Conservation (phyloP, 352 stramenopile genomes). For the Phytophthora cryptogea region DNA sequence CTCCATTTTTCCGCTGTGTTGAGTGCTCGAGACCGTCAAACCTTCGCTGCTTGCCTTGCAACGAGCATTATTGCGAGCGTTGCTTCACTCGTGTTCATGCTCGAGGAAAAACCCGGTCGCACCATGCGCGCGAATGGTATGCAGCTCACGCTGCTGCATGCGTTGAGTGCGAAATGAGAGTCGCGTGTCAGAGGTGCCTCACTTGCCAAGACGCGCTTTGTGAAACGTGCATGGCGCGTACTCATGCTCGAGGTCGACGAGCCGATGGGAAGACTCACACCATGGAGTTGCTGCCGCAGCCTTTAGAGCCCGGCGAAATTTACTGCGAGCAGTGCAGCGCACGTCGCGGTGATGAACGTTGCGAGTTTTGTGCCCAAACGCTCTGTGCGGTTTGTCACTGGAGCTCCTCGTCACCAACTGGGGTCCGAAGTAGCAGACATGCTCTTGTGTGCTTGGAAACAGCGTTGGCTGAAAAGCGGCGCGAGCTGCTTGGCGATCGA, state of each 20-base stretch:
- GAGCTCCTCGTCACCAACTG: conserved; percentile 32
- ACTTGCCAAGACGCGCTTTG: conserved; percentile 76
- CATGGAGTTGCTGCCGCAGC: conserved; percentile 56
- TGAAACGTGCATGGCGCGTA: conserved; percentile 61
- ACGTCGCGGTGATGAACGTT: conserved; percentile 57
- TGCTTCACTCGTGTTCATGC: conserved; percentile 77
- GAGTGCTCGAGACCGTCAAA: conserved; percentile 72
- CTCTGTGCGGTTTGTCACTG: conserved; percentile 66
- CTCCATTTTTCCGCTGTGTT: conserved; percentile 63
- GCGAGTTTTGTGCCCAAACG: conserved; percentile 52
- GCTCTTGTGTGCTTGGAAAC: conserved; percentile 66
- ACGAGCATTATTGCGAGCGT: conserved; percentile 81
- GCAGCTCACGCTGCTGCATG: conserved; percentile 55
- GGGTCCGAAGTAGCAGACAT: conserved; percentile 36
- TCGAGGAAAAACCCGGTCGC: conserved; percentile 56
- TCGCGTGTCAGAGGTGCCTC: conserved; percentile 67
- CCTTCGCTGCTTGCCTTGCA: conserved; percentile 66
- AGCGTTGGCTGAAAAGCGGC: conserved; percentile 52
- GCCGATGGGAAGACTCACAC: conserved; percentile 41
- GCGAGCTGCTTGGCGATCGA: conserved; percentile 53
- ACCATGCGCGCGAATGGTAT: conserved; percentile 68
- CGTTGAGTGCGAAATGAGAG: conserved; percentile 72
- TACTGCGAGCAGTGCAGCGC: conserved; percentile 69
- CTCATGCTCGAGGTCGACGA: conserved; percentile 53
- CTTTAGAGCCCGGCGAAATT: conserved; percentile 39